Evolutionary conservation across 768 basidiomycete species (phyloP).

Genomic region (Wakefieldia striispora): DNA sequence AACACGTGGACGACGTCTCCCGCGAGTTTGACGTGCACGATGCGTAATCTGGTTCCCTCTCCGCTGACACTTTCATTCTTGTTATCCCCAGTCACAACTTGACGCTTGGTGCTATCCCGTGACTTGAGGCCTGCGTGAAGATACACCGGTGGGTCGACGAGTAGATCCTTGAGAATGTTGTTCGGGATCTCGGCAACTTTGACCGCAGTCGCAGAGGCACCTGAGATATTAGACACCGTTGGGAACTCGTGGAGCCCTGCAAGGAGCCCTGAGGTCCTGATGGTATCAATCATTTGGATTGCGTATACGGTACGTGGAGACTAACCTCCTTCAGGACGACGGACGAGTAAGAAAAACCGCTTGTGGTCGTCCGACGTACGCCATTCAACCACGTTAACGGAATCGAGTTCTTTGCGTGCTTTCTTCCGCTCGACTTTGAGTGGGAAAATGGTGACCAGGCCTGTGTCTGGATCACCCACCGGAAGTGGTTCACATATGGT

Average conservation of each 20-base stretch:
- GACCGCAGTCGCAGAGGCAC: slow-evolving; percentile 35
- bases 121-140: slow-evolving; percentile 2
- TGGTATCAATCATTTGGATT: not conserved
- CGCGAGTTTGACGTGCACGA: slow-evolving; percentile 47
- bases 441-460: slow-evolving; percentile 72
- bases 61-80: not conserved
- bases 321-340: slow-evolving; percentile 81
- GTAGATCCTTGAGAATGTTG: slow-evolving; percentile 38
- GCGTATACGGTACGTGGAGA: not conserved
- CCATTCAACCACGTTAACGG: slow-evolving; percentile 89
- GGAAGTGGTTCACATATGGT: slow-evolving; percentile 60
- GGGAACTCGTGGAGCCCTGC: slow-evolving; percentile 92
- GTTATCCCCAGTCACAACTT: not conserved
- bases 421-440: slow-evolving; percentile 85
- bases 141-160: slow-evolving; percentile 32
- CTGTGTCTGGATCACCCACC: slow-evolving; percentile 13
- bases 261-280: slow-evolving; percentile 62
- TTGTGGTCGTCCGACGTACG: slow-evolving; percentile 34
- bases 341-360: slow-evolving; percentile 72
- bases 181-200: slow-evolving; percentile 34
- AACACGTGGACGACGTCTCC: slow-evolving; percentile 80
- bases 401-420: slow-evolving; percentile 78
- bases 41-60: slow-evolving; percentile 17
- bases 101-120: not conserved
- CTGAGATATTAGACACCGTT: slow-evolving; percentile 53